Percentiles rank a stretch among this genome's conserved stretches.
Conservation (phyloP, 2,329 filamentous ascomycete species). For the Eutypella sp. region DNA sequence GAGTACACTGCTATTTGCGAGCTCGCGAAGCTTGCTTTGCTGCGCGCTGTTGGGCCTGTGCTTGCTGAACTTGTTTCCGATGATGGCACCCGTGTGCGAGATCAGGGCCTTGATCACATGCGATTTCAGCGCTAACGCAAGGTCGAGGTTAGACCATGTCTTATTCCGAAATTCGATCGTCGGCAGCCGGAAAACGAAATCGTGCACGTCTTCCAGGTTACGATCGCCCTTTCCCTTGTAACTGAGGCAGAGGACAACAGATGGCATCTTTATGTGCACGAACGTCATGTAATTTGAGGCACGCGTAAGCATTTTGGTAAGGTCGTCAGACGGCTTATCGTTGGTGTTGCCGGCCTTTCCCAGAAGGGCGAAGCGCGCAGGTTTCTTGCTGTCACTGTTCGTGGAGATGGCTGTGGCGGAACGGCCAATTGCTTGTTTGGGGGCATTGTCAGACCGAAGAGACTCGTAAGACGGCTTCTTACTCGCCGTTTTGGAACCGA, state of each 20-base stretch:
- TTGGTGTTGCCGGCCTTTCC: slow-evolving; percentile 45
- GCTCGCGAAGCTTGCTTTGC: slow-evolving; percentile 72
- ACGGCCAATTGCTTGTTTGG: slow-evolving; percentile 41
- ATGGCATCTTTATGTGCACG: slow-evolving; percentile 89
- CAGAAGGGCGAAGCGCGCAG: slow-evolving; percentile 52
- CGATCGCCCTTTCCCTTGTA: slow-evolving; percentile 96
- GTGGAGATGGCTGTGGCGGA: slow-evolving; percentile 39
- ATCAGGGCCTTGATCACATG: slow-evolving; percentile 92
- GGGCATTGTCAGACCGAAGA: slow-evolving; percentile 36
- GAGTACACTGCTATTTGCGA: slow-evolving; percentile 73
- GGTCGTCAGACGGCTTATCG: slow-evolving; percentile 72
- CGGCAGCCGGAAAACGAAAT: slow-evolving; percentile 94
- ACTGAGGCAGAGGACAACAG: slow-evolving; percentile 89
- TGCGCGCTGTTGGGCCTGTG: slow-evolving; percentile 78
- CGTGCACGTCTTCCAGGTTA: slow-evolving; percentile 93
- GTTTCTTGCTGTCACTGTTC: slow-evolving; percentile 39
- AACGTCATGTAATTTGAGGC: slow-evolving; percentile 98
- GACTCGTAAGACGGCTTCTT: slow-evolving; percentile 57
- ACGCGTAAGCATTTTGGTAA: slow-evolving; percentile 93
- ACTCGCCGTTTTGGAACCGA: slow-evolving; percentile 39
- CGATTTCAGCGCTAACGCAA: slow-evolving; percentile 88
- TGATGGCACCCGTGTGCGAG: slow-evolving; percentile 90
- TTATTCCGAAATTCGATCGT: slow-evolving; percentile 97
- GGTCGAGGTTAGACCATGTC: slow-evolving; percentile 96
- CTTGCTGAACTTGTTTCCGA: slow-evolving; percentile 93